Evolutionary conservation across 495 filamentous ascomycete species (phyloP), one percentile per base, ranked within the genome.

Genomic region (Articulospora tetracladia): DNA sequence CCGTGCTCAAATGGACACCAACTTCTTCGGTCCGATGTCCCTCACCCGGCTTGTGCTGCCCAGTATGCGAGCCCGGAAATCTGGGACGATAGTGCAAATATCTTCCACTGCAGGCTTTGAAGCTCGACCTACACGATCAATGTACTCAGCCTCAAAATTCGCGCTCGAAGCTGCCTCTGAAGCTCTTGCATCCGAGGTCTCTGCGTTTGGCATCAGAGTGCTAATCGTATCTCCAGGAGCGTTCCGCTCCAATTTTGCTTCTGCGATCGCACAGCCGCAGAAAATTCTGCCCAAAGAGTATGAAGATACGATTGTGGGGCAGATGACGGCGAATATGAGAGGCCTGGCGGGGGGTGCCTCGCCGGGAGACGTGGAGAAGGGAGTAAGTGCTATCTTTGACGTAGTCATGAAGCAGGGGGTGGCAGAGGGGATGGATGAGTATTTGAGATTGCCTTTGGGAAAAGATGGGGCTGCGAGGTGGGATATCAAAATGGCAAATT

Each of bases 101-200:
- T 66, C 73, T 1, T 73, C 68, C 32, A 74, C 82, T 1, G 78
- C 76, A 1, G 79, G 79, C 0, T 74, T 78, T 61, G 68, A 72
- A 48, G 64, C 70, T 6, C 65, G 73, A 34, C 68, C 79, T 10
- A 64, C 72, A 1, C 72, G 68, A 57, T 75, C 72, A 7, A 57
- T 82, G 27, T 86, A 86, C 67, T 73, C 69, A 24, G 77, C 73
- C 0, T 75, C 79, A 1, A 87, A 86, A 62, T 79, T 76, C 39
- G 83, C 79, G 1, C 64, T 83, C 0, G 78, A 79, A 70, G 77
- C 69, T 77, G 4, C 73, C 71, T 39, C 72, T 79, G 46, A 75
- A 34, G 34, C 75, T 22, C 70, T 81, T 3, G 73, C 76, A 8
- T 61, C 76, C 22, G 83, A 85, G 61, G 58, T 82, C 0, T 66